A percentile compares a stretch with the other conserved stretches of the same genome.
Conservation (phyloP, 192 early-diverging fungal species). For the Pilaira anomala region DNA sequence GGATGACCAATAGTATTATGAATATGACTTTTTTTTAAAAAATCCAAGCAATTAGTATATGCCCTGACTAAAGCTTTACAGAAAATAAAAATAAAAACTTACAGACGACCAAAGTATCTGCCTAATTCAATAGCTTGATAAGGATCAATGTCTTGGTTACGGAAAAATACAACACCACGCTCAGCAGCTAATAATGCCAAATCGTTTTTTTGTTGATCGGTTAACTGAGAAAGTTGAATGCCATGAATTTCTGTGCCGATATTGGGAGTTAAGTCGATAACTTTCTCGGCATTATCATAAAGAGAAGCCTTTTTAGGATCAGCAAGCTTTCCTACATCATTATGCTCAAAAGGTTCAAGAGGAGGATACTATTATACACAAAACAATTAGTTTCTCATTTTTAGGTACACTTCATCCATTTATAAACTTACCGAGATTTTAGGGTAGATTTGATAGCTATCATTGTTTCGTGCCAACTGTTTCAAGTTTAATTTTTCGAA, state of each 20-base stretch:
- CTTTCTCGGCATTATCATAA: constrained; percentile 49
- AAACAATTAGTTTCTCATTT: not conserved
- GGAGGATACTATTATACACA: constrained; percentile 20
- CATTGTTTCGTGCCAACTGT: not conserved
- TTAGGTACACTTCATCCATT: not conserved
- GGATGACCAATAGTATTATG: constrained; percentile 29
- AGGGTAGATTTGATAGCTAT: not conserved
- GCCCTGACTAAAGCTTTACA: not conserved
- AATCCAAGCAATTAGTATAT: constrained; percentile 17
- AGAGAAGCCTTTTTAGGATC: constrained; percentile 58
- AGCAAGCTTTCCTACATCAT: constrained; percentile 38
- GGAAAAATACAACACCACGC: constrained; percentile 67
- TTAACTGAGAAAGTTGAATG: constrained; percentile 53
- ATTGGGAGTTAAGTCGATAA: constrained; percentile 53
- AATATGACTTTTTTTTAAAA: constrained; percentile 17
- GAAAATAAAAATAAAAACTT: not conserved
- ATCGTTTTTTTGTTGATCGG: constrained; percentile 58
- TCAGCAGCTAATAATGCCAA: constrained; percentile 61
- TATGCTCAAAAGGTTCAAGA: constrained; percentile 20
- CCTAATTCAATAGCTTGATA: constrained; percentile 57
- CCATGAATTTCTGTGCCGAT: constrained; percentile 70
- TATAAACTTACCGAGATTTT: not conserved
- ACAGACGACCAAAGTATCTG: constrained; percentile 39
- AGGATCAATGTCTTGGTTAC: constrained; percentile 59
- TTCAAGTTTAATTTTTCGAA: constrained; percentile 11